Evolutionary conservation across 2,329 filamentous ascomycete species (phyloP).

Genomic region (Cordyceps cicadae): DNA sequence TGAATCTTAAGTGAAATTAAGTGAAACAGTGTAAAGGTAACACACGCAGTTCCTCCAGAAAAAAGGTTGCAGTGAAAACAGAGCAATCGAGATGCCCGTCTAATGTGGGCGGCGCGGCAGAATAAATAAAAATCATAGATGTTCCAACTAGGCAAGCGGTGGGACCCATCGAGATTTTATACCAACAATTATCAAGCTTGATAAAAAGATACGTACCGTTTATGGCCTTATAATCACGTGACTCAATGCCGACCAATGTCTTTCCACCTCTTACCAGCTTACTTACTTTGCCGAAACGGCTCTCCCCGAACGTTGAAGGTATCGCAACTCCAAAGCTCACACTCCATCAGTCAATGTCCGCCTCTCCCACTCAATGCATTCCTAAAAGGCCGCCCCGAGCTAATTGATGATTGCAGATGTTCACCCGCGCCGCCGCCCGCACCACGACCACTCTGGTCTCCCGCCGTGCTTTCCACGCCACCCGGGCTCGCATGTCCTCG

Average conservation of each 20-base stretch:
- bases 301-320: conserved; percentile 5
- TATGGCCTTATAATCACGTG: conserved; percentile 10
- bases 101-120: conserved; percentile 1
- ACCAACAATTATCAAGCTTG: too few relatives aligned
- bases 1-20: neutral
- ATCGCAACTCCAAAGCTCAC: conserved; percentile 7
- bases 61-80: neutral
- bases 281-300: conserved; percentile 9
- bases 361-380: neutral
- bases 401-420: conserved; percentile 60
- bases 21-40: neutral
- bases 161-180: neutral
- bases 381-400: conserved; percentile 15
- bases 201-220: conserved; percentile 8
- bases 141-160: conserved; percentile 9
- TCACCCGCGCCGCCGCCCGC: conserved; percentile 61
- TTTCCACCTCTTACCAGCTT: conserved; percentile 8
- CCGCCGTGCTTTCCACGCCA: conserved; percentile 91
- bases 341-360: conserved; percentile 11
- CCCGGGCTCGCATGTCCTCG: conserved; percentile 74
- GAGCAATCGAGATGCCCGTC: neutral
- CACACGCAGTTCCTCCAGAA: neutral
- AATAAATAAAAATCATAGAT: conserved; percentile 11
- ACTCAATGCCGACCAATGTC: neutral
- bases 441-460: conserved; percentile 61